Base-by-base conservation (phyloP, 129 eudicot species). In the Tagetes erecta region DNA sequence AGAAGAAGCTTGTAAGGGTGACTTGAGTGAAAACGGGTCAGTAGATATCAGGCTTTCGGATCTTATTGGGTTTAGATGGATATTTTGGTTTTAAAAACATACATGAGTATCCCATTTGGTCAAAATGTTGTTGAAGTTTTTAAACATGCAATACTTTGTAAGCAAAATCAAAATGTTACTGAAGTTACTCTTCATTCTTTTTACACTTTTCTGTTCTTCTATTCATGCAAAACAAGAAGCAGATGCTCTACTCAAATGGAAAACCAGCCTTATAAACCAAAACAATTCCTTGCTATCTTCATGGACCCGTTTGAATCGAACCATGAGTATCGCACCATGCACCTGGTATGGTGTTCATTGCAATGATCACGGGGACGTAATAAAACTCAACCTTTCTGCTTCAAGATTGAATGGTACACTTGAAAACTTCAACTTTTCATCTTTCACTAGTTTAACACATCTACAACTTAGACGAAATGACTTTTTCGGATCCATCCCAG, bases 291-390 rank as follows among this genome's bases (percentile, higher is more conserved):
- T 80, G 7, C 68, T 71, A 42, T 55, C 76, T 71, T 80, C 84
- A 63, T 76, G 84, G 84, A 20, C 51, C 78, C 5, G 57, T 77
- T 45, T 31, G 2, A 50, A 42, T 37, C 76, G 35, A 60, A 73
- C 71, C 73, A 78, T 71, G 0, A 51, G 41, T 7, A 39, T 33
- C n/a, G 1, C 66, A 52, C 80, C 81, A 73, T 84, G 88, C 81
- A 68, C 62, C 14, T 84, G 84, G 87, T 80, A 46, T 7, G 84
- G 87, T 2, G 77, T 84, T 68, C 74, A 35, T 37, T 84, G 87
- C 72, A 51, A 73, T 42, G 6, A 49, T 47, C 49, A 13, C 12
- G 77, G 64, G 39, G 31, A 73, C 42, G 68, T 84, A 53, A 10
- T 33, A 55, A 27, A 59, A 31, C 68, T 84, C 72, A 65, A 74